Evolutionary conservation across 352 stramenopile genomes (phyloP).

Genomic region (Phytophthora pini): DNA sequence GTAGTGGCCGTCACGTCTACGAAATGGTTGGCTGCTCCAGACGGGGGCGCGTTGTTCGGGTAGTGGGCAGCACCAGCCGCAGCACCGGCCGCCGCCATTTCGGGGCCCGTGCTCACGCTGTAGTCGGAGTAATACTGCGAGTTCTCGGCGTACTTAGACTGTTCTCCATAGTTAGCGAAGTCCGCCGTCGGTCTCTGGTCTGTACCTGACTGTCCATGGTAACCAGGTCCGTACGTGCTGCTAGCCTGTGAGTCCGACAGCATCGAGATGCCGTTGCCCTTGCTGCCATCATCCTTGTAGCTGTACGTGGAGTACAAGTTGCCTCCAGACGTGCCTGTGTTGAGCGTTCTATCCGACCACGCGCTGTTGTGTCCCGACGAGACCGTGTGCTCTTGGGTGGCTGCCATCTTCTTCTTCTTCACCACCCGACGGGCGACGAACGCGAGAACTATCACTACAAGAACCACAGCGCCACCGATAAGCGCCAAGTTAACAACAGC

Average conservation of each 20-base stretch:
- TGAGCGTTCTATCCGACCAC: slow-evolving; percentile 31
- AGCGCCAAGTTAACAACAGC: slow-evolving; percentile 53
- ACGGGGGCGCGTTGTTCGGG: slow-evolving; percentile 13
- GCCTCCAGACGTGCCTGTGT: slow-evolving; percentile 15
- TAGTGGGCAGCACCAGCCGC: slow-evolving; percentile 15
- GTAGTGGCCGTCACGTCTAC: slow-evolving; percentile 35
- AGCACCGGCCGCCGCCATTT: slow-evolving; percentile 12
- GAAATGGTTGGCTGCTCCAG: slow-evolving; percentile 15
- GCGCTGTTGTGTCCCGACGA: slow-evolving; percentile 28
- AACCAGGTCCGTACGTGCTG: slow-evolving; percentile 24
- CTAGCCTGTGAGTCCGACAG: slow-evolving; percentile 33
- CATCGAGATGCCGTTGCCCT: slow-evolving; percentile 29
- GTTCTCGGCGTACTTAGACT: slow-evolving; percentile 20
- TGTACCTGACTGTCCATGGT: slow-evolving; percentile 20
- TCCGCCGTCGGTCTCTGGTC: slow-evolving; percentile 34
- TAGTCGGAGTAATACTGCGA: slow-evolving; percentile 47
- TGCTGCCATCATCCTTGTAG: slow-evolving; percentile 33
- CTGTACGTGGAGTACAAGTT: slow-evolving; percentile 38
- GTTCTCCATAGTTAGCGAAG: slow-evolving; percentile 32
- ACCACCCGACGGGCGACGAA: slow-evolving; percentile 53
- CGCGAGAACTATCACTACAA: slow-evolving; percentile 50
- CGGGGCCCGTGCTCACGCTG: slow-evolving; percentile 32
- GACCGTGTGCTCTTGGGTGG: slow-evolving; percentile 36
- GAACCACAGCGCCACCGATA: slow-evolving; percentile 46
- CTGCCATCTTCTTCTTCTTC: slow-evolving; percentile 39